These are phyloP conservation scores for Backusella parvicylindrica DNA, from an alignment of 192 early-diverging fungal genomes.

Conservation along the genomic window DNA sequence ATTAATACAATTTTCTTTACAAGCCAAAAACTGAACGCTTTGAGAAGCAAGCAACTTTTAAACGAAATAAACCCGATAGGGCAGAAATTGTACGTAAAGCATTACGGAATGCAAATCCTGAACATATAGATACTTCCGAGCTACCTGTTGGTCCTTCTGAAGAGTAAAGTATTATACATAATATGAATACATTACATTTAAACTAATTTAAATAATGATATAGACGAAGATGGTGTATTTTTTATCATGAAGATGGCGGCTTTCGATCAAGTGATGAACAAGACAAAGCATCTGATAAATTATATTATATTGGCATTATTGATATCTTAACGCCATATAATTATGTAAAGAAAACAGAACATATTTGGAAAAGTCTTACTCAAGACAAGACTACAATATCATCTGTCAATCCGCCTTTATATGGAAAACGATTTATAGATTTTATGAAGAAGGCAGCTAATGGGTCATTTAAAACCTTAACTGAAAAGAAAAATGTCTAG, in stretches of 20 bases:
- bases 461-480: not conserved
- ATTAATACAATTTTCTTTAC: slow-evolving; percentile 34
- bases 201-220: not conserved
- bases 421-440: slow-evolving; percentile 5
- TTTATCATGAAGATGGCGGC: slow-evolving; percentile 15
- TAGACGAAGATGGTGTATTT: slow-evolving; percentile 13
- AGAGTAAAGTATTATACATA: slow-evolving; percentile 24
- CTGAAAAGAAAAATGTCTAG: not conserved
- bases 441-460: slow-evolving; percentile 11
- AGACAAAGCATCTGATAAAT: not conserved
- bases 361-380: slow-evolving; percentile 81
- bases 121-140: slow-evolving; percentile 53
- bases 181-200: not conserved
- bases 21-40: not conserved
- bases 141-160: slow-evolving; percentile 53
- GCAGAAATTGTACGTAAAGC: slow-evolving; percentile 52
- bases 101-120: slow-evolving; percentile 55
- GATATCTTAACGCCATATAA: slow-evolving; percentile 98
- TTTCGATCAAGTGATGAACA: slow-evolving; percentile 14
- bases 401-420: not conserved
- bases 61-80: slow-evolving; percentile 48
- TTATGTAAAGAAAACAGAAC: slow-evolving; percentile 83
- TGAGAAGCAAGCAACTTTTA: slow-evolving; percentile 35
- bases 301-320: slow-evolving; percentile 95
- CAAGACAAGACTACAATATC: slow-evolving; percentile 53